A percentile compares a stretch with the other conserved stretches of the same genome.
Evolutionary conservation across 78 protist genomes (phyloP).

Genomic region (Polysphondylium violaceum): DNA sequence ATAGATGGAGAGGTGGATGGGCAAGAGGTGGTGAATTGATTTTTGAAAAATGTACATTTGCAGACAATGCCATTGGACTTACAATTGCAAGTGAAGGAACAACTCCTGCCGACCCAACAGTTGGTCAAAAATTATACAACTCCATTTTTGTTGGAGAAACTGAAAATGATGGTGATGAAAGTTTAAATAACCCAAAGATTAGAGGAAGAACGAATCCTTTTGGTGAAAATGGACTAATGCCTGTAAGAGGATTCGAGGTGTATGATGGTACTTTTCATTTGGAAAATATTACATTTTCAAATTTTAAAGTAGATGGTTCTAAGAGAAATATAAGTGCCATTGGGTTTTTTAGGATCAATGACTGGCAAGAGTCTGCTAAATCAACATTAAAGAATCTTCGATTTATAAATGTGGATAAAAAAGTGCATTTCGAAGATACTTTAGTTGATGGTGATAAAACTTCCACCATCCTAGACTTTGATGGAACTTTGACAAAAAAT

Average conservation of each 20-base stretch:
- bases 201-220: slow-evolving; percentile 53
- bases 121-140: not conserved
- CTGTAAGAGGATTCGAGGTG: slow-evolving; percentile 56
- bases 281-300: slow-evolving; percentile 2
- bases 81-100: slow-evolving; percentile 56
- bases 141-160: slow-evolving; percentile 39
- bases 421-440: slow-evolving; percentile 12
- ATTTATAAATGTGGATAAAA: slow-evolving; percentile 24
- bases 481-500: not conserved
- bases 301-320: not conserved
- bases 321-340: slow-evolving; percentile 56
- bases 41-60: not conserved
- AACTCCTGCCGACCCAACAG: not conserved
- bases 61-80: slow-evolving; percentile 69
- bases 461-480: slow-evolving; percentile 21
- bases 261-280: slow-evolving; percentile 32
- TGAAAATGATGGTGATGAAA: slow-evolving; percentile 13
- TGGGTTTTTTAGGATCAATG: slow-evolving; percentile 38
- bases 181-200: not conserved
- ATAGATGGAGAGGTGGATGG: slow-evolving; percentile 76
- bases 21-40: slow-evolving; percentile 48
- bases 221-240: slow-evolving; percentile 61
- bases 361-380: slow-evolving; percentile 18
- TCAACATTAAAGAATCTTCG: not conserved
- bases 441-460: slow-evolving; percentile 59